These are phyloP conservation scores for Lachancea sp. DNA, from an alignment of 805 yeast genomes.

Conservation along the genomic window DNA sequence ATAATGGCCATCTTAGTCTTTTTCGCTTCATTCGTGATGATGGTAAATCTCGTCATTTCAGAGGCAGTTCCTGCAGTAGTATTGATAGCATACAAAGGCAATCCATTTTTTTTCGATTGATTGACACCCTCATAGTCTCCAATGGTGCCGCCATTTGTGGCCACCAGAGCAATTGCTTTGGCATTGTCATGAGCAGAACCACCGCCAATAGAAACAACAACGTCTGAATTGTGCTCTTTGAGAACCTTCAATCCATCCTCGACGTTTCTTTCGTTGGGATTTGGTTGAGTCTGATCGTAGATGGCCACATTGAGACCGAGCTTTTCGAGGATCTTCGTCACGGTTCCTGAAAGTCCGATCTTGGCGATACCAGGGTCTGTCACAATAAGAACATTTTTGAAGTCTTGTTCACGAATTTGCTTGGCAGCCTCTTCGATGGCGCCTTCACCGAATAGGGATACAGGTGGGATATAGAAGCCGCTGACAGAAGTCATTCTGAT, in stretches of 20 bases:
- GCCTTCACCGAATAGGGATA: constrained; percentile 23
- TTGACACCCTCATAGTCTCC: constrained; percentile 39
- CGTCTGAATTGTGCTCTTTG: constrained; percentile 25
- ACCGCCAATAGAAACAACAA: constrained; percentile 41
- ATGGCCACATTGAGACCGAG: constrained; percentile 16
- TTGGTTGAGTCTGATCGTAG: constrained; percentile 23
- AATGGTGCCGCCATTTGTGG: constrained; percentile 36
- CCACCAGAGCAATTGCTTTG: constrained; percentile 37
- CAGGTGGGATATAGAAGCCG: constrained; percentile 21
- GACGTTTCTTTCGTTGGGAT: constrained; percentile 18
- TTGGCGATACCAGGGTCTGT: constrained; percentile 29
- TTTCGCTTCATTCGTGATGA: constrained; percentile 35
- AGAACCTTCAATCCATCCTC: constrained; percentile 14
- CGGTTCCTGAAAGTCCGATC: constrained; percentile 23
- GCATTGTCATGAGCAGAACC: constrained; percentile 44
- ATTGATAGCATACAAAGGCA: constrained; percentile 39
- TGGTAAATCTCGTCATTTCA: constrained; percentile 42
- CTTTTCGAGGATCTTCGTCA: constrained; percentile 17
- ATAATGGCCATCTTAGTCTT: constrained; percentile 41
- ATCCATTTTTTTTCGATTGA: constrained; percentile 21
- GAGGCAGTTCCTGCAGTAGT: constrained; percentile 45
- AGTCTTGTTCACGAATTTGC: constrained; percentile 12
- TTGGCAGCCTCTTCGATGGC: constrained; percentile 18
- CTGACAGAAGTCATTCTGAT: constrained; percentile 12
- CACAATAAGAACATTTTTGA: constrained; percentile 21